Evolutionary conservation across 371 early-diverging fungal genomes (phyloP).

Genomic region (Lichtheimia corymbifera): DNA sequence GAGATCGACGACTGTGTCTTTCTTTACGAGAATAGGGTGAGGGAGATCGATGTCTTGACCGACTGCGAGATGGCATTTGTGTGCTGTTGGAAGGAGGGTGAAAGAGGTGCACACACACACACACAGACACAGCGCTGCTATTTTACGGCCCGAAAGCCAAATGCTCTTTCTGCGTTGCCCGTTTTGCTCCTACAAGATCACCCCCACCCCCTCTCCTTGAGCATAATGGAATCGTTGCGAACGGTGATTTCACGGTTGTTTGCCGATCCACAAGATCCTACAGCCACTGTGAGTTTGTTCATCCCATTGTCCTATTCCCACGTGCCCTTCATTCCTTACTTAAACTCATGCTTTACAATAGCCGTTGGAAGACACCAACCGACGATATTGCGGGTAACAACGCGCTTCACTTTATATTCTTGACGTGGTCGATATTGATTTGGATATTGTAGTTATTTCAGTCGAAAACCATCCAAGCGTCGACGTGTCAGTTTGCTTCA

Average conservation of each 20-base stretch:
- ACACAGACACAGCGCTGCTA: too few species aligned
- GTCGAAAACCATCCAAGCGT: conserved; percentile 37
- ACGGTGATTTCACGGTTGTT: conserved; percentile 46
- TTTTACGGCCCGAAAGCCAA: too few species aligned
- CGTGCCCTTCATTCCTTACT: neutral
- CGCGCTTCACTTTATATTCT: conserved; percentile 11
- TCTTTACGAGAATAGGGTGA: conserved; percentile 1
- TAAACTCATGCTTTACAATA: neutral
- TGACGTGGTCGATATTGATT: neutral
- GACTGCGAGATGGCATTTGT: conserved; percentile 2
- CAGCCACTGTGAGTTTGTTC: conserved; percentile 21
- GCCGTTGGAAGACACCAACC: conserved; percentile 11
- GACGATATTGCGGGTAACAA: conserved; percentile 14
- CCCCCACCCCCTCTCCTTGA: too few species aligned
- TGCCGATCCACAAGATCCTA: conserved; percentile 37
- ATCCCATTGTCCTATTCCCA: neutral
- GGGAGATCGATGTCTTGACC: conserved; percentile 5
- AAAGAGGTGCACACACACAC: neutral
- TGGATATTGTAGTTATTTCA: conserved; percentile 13
- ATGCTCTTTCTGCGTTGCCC: too few species aligned
- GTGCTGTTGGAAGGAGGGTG: neutral
- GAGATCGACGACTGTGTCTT: conserved; percentile 5
- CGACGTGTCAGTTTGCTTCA: conserved; percentile 40
- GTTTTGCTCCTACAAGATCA: too few species aligned
- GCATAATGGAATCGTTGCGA: conserved; percentile 43